A percentile compares a stretch with the other conserved stretches of the same genome.
These are phyloP conservation scores for Candida xiaguanensis DNA, from an alignment of 805 yeast species.

Conservation along the genomic window DNA sequence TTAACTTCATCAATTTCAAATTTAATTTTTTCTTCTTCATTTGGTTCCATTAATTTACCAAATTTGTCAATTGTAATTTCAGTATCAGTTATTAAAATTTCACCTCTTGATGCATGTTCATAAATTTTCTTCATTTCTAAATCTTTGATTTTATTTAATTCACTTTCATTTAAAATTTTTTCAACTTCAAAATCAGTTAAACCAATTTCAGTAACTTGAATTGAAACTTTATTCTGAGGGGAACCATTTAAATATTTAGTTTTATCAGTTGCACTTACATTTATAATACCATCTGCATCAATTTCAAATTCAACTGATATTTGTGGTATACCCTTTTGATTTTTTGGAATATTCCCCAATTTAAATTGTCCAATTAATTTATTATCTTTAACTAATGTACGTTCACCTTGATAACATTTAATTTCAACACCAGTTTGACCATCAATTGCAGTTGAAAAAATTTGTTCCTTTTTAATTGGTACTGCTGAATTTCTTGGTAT, in stretches of 20 bases:
- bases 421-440: slow-evolving; percentile 82
- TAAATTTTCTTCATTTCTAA: slow-evolving; percentile 55
- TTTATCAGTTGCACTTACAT: slow-evolving; percentile 56
- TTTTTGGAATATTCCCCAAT: slow-evolving; percentile 66
- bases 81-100: slow-evolving; percentile 78
- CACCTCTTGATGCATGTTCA: slow-evolving; percentile 76
- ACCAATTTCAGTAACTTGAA: slow-evolving; percentile 68
- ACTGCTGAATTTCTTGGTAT: slow-evolving; percentile 76
- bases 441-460: slow-evolving; percentile 79
- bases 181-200: slow-evolving; percentile 66
- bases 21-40: slow-evolving; percentile 40
- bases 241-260: slow-evolving; percentile 36
- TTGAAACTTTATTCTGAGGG: slow-evolving; percentile 47
- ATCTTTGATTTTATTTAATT: slow-evolving; percentile 57
- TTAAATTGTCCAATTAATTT: slow-evolving; percentile 73
- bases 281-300: slow-evolving; percentile 74
- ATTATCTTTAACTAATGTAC: slow-evolving; percentile 74
- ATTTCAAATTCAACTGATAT: slow-evolving; percentile 73
- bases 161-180: slow-evolving; percentile 62
- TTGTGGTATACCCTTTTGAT: slow-evolving; percentile 79
- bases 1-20: slow-evolving; percentile 19
- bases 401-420: slow-evolving; percentile 77
- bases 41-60: slow-evolving; percentile 42
- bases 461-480: slow-evolving; percentile 70
- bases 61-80: slow-evolving; percentile 81